Evolutionary conservation across 1,139 yeast species (phyloP).

Genomic region (Saccharomyces hybrid): DNA sequence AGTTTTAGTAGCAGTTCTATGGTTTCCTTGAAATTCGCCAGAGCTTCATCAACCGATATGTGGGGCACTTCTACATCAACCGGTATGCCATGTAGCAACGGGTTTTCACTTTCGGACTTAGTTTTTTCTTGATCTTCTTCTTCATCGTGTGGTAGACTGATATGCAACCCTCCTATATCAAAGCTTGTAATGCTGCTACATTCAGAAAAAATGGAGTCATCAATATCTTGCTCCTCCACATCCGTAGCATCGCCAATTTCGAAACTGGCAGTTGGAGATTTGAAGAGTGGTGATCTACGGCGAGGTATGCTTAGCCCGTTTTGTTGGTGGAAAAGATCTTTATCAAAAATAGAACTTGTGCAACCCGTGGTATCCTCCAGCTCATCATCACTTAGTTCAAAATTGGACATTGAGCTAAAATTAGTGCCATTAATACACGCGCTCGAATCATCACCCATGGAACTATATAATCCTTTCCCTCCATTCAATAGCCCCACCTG

Average conservation of each 20-base stretch:
- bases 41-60: conserved; percentile 8
- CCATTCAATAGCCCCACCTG: conserved; percentile 13
- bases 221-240: background rate
- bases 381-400: conserved; percentile 20
- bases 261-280: background rate
- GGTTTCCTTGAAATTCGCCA: conserved; percentile 9
- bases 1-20: conserved; percentile 4
- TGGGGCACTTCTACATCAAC: background rate
- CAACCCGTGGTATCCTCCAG: conserved; percentile 4
- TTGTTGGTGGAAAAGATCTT: conserved; percentile 3
- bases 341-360: conserved; percentile 6
- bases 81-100: background rate
- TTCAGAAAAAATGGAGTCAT: conserved; percentile 1
- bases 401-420: conserved; percentile 21
- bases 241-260: background rate
- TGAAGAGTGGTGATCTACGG: background rate
- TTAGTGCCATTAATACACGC: conserved; percentile 9
- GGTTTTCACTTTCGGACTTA: background rate
- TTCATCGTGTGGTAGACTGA: background rate
- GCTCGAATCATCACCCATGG: conserved; percentile 14
- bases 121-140: background rate
- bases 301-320: background rate
- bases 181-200: background rate
- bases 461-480: conserved; percentile 5
- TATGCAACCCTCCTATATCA: background rate